Percentiles rank a stretch among this genome's conserved stretches.
phyloP scores from a whole-genome alignment of 805 yeast genomes.

The Metschnikowia lachancei region DNA sequence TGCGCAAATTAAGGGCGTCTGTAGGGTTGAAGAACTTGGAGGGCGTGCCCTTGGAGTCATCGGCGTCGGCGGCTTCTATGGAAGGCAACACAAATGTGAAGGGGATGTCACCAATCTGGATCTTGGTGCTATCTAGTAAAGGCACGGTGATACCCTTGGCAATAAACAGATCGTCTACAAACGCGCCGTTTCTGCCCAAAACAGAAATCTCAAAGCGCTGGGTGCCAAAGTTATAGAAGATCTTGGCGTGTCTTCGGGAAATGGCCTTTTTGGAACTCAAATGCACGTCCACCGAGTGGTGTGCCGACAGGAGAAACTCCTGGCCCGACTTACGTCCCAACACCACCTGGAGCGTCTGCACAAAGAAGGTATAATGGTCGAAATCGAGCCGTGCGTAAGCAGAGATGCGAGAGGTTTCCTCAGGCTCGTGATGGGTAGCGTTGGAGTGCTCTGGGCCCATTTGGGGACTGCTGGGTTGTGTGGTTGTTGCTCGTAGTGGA shows the following conservation, averaged over 20 bases:
- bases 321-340: slow-evolving; percentile 76
- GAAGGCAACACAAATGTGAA: slow-evolving; percentile 85
- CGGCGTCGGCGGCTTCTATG: slow-evolving; percentile 41
- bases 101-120: slow-evolving; percentile 90
- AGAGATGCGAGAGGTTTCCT: slow-evolving; percentile 37
- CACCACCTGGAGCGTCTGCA: slow-evolving; percentile 91
- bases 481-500: slow-evolving; percentile 4
- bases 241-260: slow-evolving; percentile 90
- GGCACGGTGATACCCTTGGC: slow-evolving; percentile 93
- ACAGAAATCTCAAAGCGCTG: slow-evolving; percentile 91
- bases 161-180: slow-evolving; percentile 86
- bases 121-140: slow-evolving; percentile 70
- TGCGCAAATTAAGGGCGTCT: slow-evolving; percentile 57
- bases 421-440: background rate
- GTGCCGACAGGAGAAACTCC: slow-evolving; percentile 56
- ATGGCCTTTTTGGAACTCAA: slow-evolving; percentile 90
- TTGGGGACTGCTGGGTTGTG: slow-evolving; percentile 3
- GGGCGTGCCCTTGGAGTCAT: slow-evolving; percentile 20
- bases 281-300: slow-evolving; percentile 85
- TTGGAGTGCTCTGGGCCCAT: background rate
- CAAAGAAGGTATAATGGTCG: slow-evolving; percentile 89
- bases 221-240: slow-evolving; percentile 93
- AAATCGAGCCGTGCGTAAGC: slow-evolving; percentile 82
- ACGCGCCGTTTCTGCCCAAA: slow-evolving; percentile 94
- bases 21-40: slow-evolving; percentile 53